phyloP scores from a whole-genome alignment of 495 filamentous ascomycete genomes.

The Penicillium cataractarum region DNA sequence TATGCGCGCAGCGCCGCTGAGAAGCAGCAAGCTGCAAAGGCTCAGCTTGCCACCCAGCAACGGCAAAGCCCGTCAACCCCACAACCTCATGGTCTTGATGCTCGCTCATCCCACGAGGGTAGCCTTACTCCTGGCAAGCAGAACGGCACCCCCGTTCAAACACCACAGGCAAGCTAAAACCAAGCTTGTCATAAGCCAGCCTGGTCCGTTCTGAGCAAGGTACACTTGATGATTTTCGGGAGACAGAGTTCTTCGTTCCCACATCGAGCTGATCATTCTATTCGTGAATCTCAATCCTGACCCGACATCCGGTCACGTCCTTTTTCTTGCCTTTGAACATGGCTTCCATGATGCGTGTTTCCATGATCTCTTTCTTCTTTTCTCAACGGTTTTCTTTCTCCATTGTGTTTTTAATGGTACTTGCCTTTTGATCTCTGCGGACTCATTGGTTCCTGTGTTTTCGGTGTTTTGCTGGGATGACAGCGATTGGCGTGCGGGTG shows the following conservation, averaged over 20 bases:
- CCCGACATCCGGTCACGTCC: background rate
- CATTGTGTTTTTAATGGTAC: constrained; percentile 30
- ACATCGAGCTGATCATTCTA: background rate
- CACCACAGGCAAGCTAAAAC: constrained; percentile 21
- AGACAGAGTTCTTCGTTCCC: constrained; percentile 2
- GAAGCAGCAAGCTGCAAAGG: constrained; percentile 47
- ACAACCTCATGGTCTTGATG: constrained; percentile 35
- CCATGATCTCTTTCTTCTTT: background rate
- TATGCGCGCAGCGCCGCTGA: constrained; percentile 51
- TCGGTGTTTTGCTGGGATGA: constrained; percentile 21
- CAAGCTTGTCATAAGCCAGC: constrained; percentile 3
- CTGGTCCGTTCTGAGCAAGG: constrained; percentile 4
- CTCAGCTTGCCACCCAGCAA: constrained; percentile 45
- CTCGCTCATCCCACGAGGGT: constrained; percentile 38
- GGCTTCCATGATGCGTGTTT: background rate
- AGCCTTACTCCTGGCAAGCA: constrained; percentile 47
- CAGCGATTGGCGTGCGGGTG: constrained; percentile 31
- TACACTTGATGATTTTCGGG: background rate
- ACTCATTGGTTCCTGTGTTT: constrained; percentile 15
- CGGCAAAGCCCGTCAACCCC: constrained; percentile 47
- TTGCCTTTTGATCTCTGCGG: constrained; percentile 16
- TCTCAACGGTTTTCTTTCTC: constrained; percentile 7
- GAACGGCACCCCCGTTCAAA: constrained; percentile 48
- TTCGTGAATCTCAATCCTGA: background rate
- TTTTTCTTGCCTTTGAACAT: background rate